A percentile compares a stretch with the other conserved stretches of the same genome.
These are phyloP conservation scores for Lepidium africanum DNA, from an alignment of 345 rosid genomes.

Conservation along the genomic window DNA sequence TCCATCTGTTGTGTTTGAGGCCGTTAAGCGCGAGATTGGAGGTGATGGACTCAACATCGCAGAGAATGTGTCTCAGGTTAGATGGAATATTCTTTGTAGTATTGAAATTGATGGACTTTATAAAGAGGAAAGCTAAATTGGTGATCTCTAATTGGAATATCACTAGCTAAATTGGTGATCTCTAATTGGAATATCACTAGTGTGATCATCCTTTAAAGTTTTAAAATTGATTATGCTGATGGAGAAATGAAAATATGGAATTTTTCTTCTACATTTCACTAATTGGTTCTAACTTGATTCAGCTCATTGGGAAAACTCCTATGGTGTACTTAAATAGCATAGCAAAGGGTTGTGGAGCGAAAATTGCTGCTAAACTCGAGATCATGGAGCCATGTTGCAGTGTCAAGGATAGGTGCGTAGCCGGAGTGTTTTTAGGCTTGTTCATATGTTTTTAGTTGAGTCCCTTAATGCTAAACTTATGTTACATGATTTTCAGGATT, in stretches of 20 bases:
- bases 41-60: conserved; percentile 80
- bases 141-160: background rate
- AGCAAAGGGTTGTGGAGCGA: conserved; percentile 70
- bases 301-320: conserved; percentile 94
- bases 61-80: conserved; percentile 72
- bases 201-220: background rate
- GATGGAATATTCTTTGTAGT: background rate
- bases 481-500: conserved; percentile 48
- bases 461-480: background rate
- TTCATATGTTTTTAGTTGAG: background rate
- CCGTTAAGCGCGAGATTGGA: conserved; percentile 47
- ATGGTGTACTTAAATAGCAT: conserved; percentile 91
- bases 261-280: background rate
- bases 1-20: conserved; percentile 52
- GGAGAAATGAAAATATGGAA: background rate
- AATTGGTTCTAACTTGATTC: conserved; percentile 11
- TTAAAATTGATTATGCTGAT: background rate
- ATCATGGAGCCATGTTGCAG: conserved; percentile 87
- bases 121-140: background rate
- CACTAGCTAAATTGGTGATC: background rate
- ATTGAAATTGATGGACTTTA: background rate
- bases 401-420: conserved; percentile 74
- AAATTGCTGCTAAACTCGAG: conserved; percentile 89
- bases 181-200: background rate
- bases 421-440: background rate